Conservation (phyloP, 2,329 filamentous ascomycete species). For the Sarocladium strictum region DNA sequence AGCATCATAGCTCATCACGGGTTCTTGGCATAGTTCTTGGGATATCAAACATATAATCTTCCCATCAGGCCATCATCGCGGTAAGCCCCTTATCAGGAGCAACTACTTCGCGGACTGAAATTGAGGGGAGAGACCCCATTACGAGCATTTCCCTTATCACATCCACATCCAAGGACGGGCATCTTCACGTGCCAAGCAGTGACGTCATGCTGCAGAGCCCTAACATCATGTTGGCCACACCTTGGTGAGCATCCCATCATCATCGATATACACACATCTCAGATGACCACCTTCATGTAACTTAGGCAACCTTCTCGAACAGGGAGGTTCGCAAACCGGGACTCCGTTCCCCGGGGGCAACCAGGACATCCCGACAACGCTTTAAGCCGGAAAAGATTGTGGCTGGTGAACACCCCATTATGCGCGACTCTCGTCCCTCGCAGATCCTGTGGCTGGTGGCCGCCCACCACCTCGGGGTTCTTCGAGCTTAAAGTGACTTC, state of each 20-base stretch:
- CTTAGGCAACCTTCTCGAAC: neutral
- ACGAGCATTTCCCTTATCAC: neutral
- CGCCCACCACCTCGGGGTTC: too few relatives aligned
- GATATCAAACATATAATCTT: neutral
- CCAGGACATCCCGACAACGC: neutral
- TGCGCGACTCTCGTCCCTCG: neutral
- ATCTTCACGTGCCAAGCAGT: neutral
- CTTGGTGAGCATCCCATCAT: neutral
- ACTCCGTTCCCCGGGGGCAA: neutral
- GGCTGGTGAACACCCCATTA: constrained; percentile 4
- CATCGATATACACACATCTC: neutral
- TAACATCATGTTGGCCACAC: neutral
- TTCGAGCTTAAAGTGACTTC: constrained; percentile 4
- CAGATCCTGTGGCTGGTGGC: constrained; percentile 5
- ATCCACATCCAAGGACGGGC: neutral
- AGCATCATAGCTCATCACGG: neutral
- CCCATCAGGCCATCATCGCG: neutral
- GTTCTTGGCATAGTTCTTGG: neutral
- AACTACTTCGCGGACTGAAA: too few relatives aligned
- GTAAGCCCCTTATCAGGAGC: too few relatives aligned
- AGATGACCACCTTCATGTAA: neutral
- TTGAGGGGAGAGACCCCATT: neutral
- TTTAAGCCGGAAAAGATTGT: neutral
- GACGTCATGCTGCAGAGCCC: neutral
- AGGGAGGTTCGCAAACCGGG: neutral